Base-by-base conservation (phyloP, 73 alveolate species). In the Paramecium caudatum region DNA sequence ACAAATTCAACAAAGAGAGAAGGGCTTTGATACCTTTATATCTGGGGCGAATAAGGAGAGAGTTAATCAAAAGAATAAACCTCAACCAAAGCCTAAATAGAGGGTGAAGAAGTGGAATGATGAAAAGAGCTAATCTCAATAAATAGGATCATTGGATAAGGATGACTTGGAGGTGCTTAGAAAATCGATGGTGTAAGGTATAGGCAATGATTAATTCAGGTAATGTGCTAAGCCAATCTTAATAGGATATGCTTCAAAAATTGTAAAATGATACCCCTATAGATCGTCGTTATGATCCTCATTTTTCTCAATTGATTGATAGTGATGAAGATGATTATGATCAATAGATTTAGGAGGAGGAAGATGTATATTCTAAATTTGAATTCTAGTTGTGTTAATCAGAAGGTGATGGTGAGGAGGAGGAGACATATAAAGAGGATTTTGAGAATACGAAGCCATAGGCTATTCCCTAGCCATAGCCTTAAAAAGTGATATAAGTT, bases 11-110 rank as follows among this genome's bases (percentile, higher is more conserved):
- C 32, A 21, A 68, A 69, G 94, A 41, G 98, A 95, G 84, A 82
- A 93, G 46, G 98, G 96, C 5, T 95, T 95, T 82, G 95, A 95
- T 45, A 81, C 94, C 0, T 93, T 88, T 55, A 27, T 95, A 45
- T 46, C 83, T 46, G 97, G 97, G 21, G 98, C 97, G 25, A 94
- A 95, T 41, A 93, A 91, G 65, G 95, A 95, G 63, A 86, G 97
- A 45, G 95, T 90, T 6, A 91, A 62, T 43, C 27, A 19, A 43
- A 85, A 80, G 90, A 49, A 37, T 21, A 91, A 91, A 45, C 82
- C 82, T n/a, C 12, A 48, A 84, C 43, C 45, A 33, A 21, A 78
- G 41, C 17, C 30, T 30, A 41, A 47, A 7, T 46, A 19, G 74
- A 61, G 23, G 50, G 85, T 21, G 74, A 86, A 65, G 68, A 82